A percentile compares a stretch with the other conserved stretches of the same genome.
phyloP scores from a whole-genome alignment of 1,139 yeast species.

The Blastobotrys proliferans region DNA sequence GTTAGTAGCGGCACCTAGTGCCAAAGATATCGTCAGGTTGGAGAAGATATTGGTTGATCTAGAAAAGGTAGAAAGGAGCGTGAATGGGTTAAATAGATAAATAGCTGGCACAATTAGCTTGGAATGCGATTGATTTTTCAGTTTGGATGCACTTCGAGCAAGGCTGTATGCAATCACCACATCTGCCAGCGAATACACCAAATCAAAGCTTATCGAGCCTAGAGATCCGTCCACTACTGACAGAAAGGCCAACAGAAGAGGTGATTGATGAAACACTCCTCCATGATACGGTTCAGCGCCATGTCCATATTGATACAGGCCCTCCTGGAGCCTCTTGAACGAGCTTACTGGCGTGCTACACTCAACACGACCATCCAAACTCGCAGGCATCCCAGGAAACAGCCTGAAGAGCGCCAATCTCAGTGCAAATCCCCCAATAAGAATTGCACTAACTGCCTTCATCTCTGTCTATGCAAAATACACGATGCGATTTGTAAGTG shows the following conservation, averaged over 20 bases:
- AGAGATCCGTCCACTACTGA: slow-evolving; percentile 35
- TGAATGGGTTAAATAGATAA: slow-evolving; percentile 77
- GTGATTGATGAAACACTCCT: slow-evolving; percentile 82
- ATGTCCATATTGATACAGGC: slow-evolving; percentile 62
- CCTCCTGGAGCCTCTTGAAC: slow-evolving; percentile 66
- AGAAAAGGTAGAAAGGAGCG: slow-evolving; percentile 61
- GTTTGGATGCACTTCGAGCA: slow-evolving; percentile 37
- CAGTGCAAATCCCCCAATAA: slow-evolving; percentile 22
- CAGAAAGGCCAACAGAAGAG: slow-evolving; percentile 56
- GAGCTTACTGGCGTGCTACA: slow-evolving; percentile 78
- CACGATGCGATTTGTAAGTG: too few species aligned
- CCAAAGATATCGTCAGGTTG: slow-evolving; percentile 51
- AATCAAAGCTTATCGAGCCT: slow-evolving; percentile 23
- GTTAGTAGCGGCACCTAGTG: slow-evolving; percentile 46
- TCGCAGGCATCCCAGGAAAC: slow-evolving; percentile 32
- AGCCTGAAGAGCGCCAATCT: slow-evolving; percentile 23
- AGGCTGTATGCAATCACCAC: slow-evolving; percentile 41
- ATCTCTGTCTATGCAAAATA: too few species aligned
- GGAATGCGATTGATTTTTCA: slow-evolving; percentile 14
- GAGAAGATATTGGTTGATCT: slow-evolving; percentile 64
- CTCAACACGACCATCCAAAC: slow-evolving; percentile 58
- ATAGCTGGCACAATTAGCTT: slow-evolving; percentile 42
- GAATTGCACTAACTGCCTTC: slow-evolving; percentile 5
- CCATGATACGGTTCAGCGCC: slow-evolving; percentile 71
- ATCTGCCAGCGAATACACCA: slow-evolving; percentile 43